These are phyloP conservation scores for Rhodosporidiobolus sp. DNA, from an alignment of 768 basidiomycete genomes.

Conservation along the genomic window DNA sequence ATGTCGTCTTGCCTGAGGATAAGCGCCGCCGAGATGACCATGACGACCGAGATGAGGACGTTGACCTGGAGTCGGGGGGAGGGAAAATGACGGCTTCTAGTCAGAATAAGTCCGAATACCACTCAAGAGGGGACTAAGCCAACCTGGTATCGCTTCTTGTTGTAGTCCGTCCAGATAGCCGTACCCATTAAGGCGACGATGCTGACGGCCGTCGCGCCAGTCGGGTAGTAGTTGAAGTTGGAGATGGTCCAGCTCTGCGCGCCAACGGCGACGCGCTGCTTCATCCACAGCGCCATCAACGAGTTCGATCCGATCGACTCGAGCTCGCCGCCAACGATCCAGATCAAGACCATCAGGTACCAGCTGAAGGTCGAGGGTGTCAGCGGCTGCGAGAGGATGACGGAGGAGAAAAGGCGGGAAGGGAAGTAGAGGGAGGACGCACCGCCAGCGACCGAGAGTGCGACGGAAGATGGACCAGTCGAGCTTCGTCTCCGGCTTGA, in stretches of 20 bases:
- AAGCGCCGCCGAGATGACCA: constrained; percentile 61
- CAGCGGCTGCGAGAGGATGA: no score
- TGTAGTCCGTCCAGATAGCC: constrained; percentile 62
- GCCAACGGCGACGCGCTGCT: constrained; percentile 39
- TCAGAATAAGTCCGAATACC: no score
- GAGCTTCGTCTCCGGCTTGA: constrained; percentile 8
- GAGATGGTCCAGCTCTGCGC: constrained; percentile 24
- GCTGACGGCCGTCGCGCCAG: constrained; percentile 39
- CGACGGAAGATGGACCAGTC: constrained; percentile 25
- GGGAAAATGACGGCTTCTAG: no score
- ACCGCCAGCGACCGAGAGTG: constrained; percentile 21
- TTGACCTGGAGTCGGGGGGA: no score
- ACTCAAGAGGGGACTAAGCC: no score
- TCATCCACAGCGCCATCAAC: constrained; percentile 24
- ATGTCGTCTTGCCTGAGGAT: constrained; percentile 51
- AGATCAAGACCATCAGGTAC: constrained; percentile 23
- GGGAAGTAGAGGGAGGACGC: no score
- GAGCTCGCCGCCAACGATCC: constrained; percentile 31
- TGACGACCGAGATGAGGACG: constrained; percentile 62
- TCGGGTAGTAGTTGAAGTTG: constrained; percentile 45
- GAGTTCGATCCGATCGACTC: constrained; percentile 15
- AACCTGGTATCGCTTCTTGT: constrained; percentile 59
- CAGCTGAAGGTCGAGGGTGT: no score
- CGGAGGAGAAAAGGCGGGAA: no score
- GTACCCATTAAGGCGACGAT: constrained; percentile 33